Conservation (phyloP, 179 eudicot genomes). For the Beta macrorhiza region DNA sequence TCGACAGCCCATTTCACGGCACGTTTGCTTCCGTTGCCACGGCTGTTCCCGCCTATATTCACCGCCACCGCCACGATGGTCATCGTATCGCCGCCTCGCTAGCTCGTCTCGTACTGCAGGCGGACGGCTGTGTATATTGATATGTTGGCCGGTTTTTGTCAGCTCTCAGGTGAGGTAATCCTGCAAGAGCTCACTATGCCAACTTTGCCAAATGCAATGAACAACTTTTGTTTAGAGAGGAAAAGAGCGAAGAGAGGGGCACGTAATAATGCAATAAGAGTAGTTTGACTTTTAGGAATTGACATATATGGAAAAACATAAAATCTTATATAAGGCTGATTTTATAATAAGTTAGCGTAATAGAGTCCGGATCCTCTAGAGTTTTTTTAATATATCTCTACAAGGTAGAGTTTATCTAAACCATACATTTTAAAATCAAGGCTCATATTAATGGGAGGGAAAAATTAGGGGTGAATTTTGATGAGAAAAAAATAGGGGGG, state of each 20-base stretch:
- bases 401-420: too few species aligned
- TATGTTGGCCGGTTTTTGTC: constrained; percentile 3
- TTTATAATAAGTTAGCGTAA: too few species aligned
- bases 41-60: constrained; percentile 34
- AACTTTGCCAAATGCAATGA: background rate
- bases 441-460: too few species aligned
- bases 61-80: constrained; percentile 72
- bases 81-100: constrained; percentile 14
- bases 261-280: constrained; percentile 14
- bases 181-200: background rate
- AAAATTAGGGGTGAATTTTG: too few species aligned
- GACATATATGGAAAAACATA: background rate
- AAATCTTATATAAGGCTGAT: too few species aligned
- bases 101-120: background rate
- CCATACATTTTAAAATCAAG: too few species aligned
- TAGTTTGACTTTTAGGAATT: constrained; percentile 10
- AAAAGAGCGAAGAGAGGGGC: background rate
- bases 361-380: too few species aligned
- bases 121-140: constrained; percentile 7
- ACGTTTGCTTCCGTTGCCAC: constrained; percentile 67
- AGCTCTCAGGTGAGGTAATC: background rate
- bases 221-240: background rate
- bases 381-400: too few species aligned
- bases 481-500: too few species aligned
- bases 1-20: constrained; percentile 79